Conservation (phyloP, 768 basidiomycete genomes). For the Mycena sanguinolenta region DNA sequence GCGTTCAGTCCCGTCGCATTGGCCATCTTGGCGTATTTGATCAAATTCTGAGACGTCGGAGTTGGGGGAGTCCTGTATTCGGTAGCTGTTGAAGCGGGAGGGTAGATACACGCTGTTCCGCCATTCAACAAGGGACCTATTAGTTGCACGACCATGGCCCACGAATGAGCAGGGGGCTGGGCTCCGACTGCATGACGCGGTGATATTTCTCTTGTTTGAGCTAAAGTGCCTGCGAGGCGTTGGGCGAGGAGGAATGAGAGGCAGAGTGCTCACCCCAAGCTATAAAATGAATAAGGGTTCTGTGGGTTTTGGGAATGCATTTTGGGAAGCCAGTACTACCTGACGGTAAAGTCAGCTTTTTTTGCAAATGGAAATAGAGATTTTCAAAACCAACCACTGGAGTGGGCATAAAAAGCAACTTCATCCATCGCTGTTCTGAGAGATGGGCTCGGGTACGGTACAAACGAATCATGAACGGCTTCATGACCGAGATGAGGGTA, state of each 20-base stretch:
- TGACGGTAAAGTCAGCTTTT: background rate
- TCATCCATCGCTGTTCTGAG: conserved; percentile 34
- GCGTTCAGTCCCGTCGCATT: conserved; percentile 47
- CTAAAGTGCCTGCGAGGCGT: background rate
- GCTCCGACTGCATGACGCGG: conserved; percentile 23
- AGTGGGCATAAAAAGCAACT: too few relatives aligned
- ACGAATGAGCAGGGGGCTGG: conserved; percentile 52
- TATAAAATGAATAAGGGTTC: conserved; percentile 9
- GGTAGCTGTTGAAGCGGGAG: conserved; percentile 44
- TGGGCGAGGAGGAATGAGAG: background rate
- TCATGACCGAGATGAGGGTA: conserved; percentile 59
- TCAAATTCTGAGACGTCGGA: conserved; percentile 54
- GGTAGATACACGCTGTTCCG: conserved; percentile 45
- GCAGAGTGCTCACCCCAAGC: conserved; percentile 3
- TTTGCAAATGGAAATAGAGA: background rate
- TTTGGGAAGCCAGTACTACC: conserved; percentile 35
- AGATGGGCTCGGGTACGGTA: conserved; percentile 42
- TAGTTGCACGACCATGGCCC: conserved; percentile 49
- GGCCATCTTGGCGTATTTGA: conserved; percentile 48
- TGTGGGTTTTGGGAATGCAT: conserved; percentile 26
- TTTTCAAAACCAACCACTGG: conserved; percentile 39
- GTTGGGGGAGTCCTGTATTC: conserved; percentile 47
- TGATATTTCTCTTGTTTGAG: background rate
- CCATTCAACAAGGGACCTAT: conserved; percentile 45
- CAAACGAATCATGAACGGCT: conserved; percentile 44